These are phyloP conservation scores for Irpex sp. DNA, from an alignment of 1,284 basidiomycete species.

Conservation along the genomic window DNA sequence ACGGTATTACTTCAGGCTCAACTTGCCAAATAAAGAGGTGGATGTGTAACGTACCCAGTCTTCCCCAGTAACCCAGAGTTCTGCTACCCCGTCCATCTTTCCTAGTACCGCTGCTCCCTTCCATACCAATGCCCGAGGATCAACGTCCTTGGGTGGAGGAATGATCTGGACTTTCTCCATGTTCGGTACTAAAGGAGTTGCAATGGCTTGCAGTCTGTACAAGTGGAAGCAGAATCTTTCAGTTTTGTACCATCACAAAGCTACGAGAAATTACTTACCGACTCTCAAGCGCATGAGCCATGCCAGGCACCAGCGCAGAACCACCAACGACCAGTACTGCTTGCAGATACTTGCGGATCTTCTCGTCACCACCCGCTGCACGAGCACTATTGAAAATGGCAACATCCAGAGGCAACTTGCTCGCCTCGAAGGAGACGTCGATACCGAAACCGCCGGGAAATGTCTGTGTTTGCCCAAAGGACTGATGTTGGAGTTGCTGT, in stretches of 20 bases:
- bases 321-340: conserved; percentile 90
- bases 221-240: conserved; percentile 11
- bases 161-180: conserved; percentile 88
- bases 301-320: conserved; percentile 68
- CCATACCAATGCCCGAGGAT: conserved; percentile 89
- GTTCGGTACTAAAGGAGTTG: conserved; percentile 74
- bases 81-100: conserved; percentile 85
- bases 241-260: neutral
- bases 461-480: conserved; percentile 6
- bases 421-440: conserved; percentile 82
- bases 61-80: conserved; percentile 83
- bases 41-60: conserved; percentile 70
- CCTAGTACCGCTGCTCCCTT: conserved; percentile 94
- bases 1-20: neutral
- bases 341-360: conserved; percentile 85
- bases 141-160: conserved; percentile 90
- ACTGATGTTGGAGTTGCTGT: conserved; percentile 8
- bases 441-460: conserved; percentile 39
- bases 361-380: conserved; percentile 83
- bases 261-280: conserved; percentile 41
- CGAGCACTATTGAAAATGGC: conserved; percentile 92
- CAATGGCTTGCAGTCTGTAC: conserved; percentile 74
- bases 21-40: neutral
- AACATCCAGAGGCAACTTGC: conserved; percentile 89
- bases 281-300: conserved; percentile 77